Conservation (phyloP, 164 flowering plant species). For the Amborella trichopoda region DNA sequence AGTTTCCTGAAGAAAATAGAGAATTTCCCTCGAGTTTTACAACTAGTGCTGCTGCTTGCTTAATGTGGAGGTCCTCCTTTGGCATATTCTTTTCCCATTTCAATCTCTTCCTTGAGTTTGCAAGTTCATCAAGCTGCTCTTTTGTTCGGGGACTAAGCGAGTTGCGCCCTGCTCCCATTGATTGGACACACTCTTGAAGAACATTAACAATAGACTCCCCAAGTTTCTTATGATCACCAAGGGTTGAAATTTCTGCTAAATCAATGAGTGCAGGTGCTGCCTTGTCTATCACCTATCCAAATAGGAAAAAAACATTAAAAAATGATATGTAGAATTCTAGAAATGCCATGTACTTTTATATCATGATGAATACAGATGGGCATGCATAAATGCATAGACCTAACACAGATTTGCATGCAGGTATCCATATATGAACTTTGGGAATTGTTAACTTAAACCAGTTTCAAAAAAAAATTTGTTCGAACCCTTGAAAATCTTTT, state of each 20-base stretch:
- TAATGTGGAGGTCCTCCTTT: constrained; percentile 95
- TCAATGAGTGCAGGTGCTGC: constrained; percentile 78
- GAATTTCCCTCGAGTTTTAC: constrained; percentile 99
- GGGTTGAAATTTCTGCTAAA: constrained; percentile 67
- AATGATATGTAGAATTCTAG: not conserved
- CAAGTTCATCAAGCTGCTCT: constrained; percentile 65
- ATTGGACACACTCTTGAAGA: constrained; percentile 71
- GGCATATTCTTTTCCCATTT: constrained; percentile 95
- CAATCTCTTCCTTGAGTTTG: constrained; percentile 57
- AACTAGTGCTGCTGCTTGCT: constrained; percentile 91
- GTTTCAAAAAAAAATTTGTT: too few species aligned
- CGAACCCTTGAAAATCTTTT: too few species aligned
- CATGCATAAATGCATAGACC: too few species aligned
- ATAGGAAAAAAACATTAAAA: not conserved
- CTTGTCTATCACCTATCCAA: constrained; percentile 63
- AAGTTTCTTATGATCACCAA: constrained; percentile 92
- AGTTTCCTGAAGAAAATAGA: constrained; percentile 87
- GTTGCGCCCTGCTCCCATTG: constrained; percentile 53
- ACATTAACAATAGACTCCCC: constrained; percentile 76
- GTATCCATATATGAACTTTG: too few species aligned
- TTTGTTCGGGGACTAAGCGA: constrained; percentile 37
- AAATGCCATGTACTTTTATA: too few species aligned
- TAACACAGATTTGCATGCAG: too few species aligned
- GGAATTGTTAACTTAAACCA: too few species aligned
- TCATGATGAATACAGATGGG: too few species aligned